Percentiles rank a stretch among this genome's conserved stretches.
phyloP scores from a whole-genome alignment of 2,329 filamentous ascomycete species.

The Calonectria hongkongensis region DNA sequence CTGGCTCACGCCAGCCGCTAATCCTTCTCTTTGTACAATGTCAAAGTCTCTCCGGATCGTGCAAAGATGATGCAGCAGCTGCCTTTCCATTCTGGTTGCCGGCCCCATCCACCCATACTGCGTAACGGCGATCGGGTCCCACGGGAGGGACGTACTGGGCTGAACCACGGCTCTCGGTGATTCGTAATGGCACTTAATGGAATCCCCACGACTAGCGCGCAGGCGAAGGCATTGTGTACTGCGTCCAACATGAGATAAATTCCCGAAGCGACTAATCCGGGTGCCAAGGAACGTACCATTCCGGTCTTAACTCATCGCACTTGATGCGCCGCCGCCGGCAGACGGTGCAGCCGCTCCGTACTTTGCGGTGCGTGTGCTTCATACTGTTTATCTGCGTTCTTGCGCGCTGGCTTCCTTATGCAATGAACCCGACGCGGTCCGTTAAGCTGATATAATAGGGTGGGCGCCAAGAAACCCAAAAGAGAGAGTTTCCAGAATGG shows the following conservation, averaged over 20 bases:
- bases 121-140: neutral
- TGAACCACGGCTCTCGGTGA: neutral
- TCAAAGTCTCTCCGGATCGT: constrained; percentile 8
- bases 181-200: neutral
- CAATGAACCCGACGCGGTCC: neutral
- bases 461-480: constrained; percentile 17
- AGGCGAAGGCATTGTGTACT: constrained; percentile 14
- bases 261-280: too few species aligned
- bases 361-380: constrained; percentile 18
- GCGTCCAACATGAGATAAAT: neutral
- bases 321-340: constrained; percentile 8
- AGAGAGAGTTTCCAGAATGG: neutral
- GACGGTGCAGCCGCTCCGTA: constrained; percentile 11
- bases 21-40: constrained; percentile 12
- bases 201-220: constrained; percentile 1
- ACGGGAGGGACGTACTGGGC: neutral
- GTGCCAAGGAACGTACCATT: constrained; percentile 6
- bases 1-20: constrained; percentile 5
- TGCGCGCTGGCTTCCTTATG: neutral
- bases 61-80: constrained; percentile 9
- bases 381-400: neutral
- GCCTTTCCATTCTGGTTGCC: constrained; percentile 4
- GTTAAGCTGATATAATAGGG: neutral
- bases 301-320: constrained; percentile 19
- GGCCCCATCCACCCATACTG: constrained; percentile 20